Conservation (phyloP, 257 asterid species). For the Solanum etuberosum region DNA sequence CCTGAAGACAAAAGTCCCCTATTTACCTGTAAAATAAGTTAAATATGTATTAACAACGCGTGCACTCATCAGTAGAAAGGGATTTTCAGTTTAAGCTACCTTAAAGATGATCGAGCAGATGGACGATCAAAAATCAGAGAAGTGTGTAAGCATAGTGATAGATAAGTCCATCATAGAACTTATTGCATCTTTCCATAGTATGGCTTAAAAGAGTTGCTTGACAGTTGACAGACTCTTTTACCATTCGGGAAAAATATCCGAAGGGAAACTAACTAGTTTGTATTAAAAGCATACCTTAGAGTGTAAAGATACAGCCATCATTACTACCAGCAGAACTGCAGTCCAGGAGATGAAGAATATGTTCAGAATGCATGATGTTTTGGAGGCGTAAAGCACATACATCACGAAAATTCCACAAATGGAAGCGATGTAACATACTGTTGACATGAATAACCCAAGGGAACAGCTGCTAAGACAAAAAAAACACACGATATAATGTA, state of each 20-base stretch:
- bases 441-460: slow-evolving; percentile 82
- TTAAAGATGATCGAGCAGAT: neutral
- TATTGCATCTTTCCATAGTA: neutral
- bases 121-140: neutral
- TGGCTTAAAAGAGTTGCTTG: neutral
- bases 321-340: slow-evolving; percentile 66
- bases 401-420: slow-evolving; percentile 57
- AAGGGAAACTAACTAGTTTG: neutral
- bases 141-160: neutral
- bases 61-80: neutral
- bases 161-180: neutral
- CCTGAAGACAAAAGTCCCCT: slow-evolving; percentile 87
- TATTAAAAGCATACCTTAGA: slow-evolving; percentile 48
- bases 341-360: slow-evolving; percentile 94
- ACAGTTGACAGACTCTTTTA: neutral
- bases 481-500: too few species aligned
- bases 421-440: slow-evolving; percentile 57
- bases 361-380: slow-evolving; percentile 61
- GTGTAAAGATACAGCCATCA: slow-evolving; percentile 80
- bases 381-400: slow-evolving; percentile 70
- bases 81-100: neutral
- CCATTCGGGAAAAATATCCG: neutral
- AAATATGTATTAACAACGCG: neutral
- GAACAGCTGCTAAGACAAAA: slow-evolving; percentile 38
- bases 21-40: slow-evolving; percentile 48